phyloP scores from a whole-genome alignment of 768 basidiomycete genomes.

The Suillus plorans region DNA sequence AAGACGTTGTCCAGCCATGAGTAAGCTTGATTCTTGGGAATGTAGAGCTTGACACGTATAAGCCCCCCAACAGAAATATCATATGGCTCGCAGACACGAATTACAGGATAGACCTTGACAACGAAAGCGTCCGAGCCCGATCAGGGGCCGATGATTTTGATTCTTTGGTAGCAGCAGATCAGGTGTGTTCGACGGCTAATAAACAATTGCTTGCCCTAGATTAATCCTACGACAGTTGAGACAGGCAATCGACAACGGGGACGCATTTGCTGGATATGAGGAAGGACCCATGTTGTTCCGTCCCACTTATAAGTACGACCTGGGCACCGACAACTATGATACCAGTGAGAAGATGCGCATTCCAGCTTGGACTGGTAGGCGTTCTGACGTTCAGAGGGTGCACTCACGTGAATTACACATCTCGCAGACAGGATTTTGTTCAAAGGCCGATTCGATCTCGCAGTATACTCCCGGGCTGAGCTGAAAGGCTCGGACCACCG shows the following conservation, averaged over 20 bases:
- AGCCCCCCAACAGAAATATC: conserved; percentile 63
- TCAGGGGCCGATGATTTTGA: conserved; percentile 69
- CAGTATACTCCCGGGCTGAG: conserved; percentile 82
- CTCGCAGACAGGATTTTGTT: conserved; percentile 88
- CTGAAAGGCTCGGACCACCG: conserved; percentile 93
- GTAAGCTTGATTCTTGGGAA: conserved; percentile 45
- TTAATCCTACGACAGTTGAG: conserved; percentile 51
- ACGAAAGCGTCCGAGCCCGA: conserved; percentile 72
- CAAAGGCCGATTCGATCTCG: conserved; percentile 74
- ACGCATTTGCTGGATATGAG: conserved; percentile 78
- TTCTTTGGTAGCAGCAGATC: conserved; percentile 77
- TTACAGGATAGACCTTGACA: conserved; percentile 88
- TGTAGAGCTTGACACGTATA: conserved; percentile 9
- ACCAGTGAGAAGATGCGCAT: conserved; percentile 95
- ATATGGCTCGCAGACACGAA: conserved; percentile 96
- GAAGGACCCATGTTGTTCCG: conserved; percentile 91
- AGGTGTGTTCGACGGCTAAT: conserved; percentile 50
- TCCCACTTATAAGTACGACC: conserved; percentile 92
- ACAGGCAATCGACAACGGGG: conserved; percentile 66
- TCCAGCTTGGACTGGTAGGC: conserved; percentile 93
- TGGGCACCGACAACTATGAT: conserved; percentile 85
- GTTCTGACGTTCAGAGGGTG: not conserved
- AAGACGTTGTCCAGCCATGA: conserved; percentile 89
- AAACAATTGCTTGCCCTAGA: conserved; percentile 5
- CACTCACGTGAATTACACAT: conserved; percentile 13